phyloP scores from a whole-genome alignment of 2,329 filamentous ascomycete genomes.

The Sclerotinia spermophila region DNA sequence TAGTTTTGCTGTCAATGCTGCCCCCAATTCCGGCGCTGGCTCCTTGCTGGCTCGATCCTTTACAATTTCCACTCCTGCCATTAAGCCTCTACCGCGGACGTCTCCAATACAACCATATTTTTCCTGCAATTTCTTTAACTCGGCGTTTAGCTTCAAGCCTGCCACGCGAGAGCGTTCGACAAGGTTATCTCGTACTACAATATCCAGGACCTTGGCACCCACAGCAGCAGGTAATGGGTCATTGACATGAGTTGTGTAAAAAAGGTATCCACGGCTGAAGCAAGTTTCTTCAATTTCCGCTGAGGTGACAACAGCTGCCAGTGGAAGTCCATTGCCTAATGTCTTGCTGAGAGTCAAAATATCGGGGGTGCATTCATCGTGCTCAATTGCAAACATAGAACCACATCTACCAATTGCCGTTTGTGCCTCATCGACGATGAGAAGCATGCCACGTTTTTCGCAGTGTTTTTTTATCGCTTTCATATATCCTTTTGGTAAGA shows the following conservation, averaged over 20 bases:
- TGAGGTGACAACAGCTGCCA: constrained; percentile 55
- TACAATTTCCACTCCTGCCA: constrained; percentile 58
- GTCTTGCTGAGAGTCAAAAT: constrained; percentile 61
- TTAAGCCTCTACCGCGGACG: constrained; percentile 55
- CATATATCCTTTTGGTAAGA: constrained; percentile 57
- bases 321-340: constrained; percentile 56
- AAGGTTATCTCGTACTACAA: constrained; percentile 54
- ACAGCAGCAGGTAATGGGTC: constrained; percentile 59
- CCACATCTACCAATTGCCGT: constrained; percentile 55
- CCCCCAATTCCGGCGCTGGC: constrained; percentile 45
- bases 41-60: constrained; percentile 46
- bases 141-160: constrained; percentile 49
- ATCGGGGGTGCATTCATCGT: constrained; percentile 53
- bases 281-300: constrained; percentile 49
- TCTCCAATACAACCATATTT: constrained; percentile 60
- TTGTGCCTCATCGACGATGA: constrained; percentile 59
- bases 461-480: constrained; percentile 52
- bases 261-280: constrained; percentile 49
- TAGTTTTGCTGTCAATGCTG: constrained; percentile 45
- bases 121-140: constrained; percentile 45
- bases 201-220: constrained; percentile 58
- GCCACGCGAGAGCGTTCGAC: constrained; percentile 43
- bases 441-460: constrained; percentile 51
- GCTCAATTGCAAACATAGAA: constrained; percentile 56
- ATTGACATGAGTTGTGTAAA: constrained; percentile 60